A percentile compares a stretch with the other conserved stretches of the same genome.
Conservation (phyloP, 495 filamentous ascomycete species). For the Neurospora intermedia region DNA sequence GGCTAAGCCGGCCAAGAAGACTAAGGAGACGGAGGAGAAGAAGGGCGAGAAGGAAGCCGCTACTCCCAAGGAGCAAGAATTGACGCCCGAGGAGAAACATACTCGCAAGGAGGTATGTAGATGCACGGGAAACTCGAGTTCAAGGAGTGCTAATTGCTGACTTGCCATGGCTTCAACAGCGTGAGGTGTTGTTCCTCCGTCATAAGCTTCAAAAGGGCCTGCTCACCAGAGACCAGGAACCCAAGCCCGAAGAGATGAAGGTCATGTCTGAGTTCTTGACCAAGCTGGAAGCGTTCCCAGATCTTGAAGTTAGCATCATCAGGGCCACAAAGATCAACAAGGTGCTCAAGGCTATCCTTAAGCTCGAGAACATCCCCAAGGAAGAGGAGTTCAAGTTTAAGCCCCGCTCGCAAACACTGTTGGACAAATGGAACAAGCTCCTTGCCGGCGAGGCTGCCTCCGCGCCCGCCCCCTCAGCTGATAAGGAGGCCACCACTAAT, state of each 20-base stretch:
- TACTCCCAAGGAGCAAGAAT: slow-evolving; percentile 38
- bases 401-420: slow-evolving; percentile 56
- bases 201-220: slow-evolving; percentile 90
- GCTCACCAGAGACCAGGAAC: slow-evolving; percentile 65
- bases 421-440: slow-evolving; percentile 74
- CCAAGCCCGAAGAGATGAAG: slow-evolving; percentile 83
- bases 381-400: slow-evolving; percentile 83
- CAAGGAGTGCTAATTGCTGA: slow-evolving; percentile 1
- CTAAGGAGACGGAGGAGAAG: slow-evolving; percentile 51
- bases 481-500: slow-evolving; percentile 21
- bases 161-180: slow-evolving; percentile 28
- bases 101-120: slow-evolving; percentile 48
- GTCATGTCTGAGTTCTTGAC: slow-evolving; percentile 67
- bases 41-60: slow-evolving; percentile 45
- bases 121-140: neutral
- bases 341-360: slow-evolving; percentile 82
- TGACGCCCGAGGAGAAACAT: slow-evolving; percentile 37
- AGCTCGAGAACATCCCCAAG: slow-evolving; percentile 66
- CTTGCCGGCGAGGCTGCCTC: slow-evolving; percentile 44
- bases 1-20: slow-evolving; percentile 49
- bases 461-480: slow-evolving; percentile 9
- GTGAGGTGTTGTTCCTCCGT: slow-evolving; percentile 69
- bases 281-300: slow-evolving; percentile 66
- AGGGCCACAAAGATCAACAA: slow-evolving; percentile 85
- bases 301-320: slow-evolving; percentile 80